These are phyloP conservation scores for Arxiozyma heterogenica DNA, from an alignment of 1,139 yeast genomes.

Conservation along the genomic window DNA sequence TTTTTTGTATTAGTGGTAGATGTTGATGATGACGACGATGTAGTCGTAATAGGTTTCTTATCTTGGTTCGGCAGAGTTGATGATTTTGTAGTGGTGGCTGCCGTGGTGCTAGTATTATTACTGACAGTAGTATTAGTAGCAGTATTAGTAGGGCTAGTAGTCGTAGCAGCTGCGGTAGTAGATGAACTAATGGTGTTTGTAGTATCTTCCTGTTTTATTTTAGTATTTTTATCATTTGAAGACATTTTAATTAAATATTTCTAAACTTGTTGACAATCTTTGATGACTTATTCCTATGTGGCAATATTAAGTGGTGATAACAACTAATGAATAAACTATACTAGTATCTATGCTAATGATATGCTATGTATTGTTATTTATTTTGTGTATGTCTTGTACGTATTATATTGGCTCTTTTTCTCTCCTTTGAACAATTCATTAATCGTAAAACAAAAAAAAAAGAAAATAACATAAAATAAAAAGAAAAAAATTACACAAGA, in stretches of 20 bases:
- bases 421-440: too few species aligned
- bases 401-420: neutral
- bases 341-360: neutral
- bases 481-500: too few species aligned
- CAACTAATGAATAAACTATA: neutral
- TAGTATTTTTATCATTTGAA: neutral
- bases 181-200: neutral
- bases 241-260: neutral
- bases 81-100: neutral
- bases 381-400: neutral
- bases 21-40: neutral
- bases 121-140: neutral
- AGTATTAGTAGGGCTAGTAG: neutral
- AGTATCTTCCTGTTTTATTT: neutral
- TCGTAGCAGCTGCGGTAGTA: neutral
- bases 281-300: neutral
- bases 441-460: too few species aligned
- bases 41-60: neutral
- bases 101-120: neutral
- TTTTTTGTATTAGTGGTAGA: slow-evolving; percentile 18
- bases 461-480: too few species aligned
- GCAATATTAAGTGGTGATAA: neutral
- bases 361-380: too few species aligned
- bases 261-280: neutral
- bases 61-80: slow-evolving; percentile 1